phyloP scores from a whole-genome alignment of 495 filamentous ascomycete genomes.

The Annulohypoxylon moriforme region DNA sequence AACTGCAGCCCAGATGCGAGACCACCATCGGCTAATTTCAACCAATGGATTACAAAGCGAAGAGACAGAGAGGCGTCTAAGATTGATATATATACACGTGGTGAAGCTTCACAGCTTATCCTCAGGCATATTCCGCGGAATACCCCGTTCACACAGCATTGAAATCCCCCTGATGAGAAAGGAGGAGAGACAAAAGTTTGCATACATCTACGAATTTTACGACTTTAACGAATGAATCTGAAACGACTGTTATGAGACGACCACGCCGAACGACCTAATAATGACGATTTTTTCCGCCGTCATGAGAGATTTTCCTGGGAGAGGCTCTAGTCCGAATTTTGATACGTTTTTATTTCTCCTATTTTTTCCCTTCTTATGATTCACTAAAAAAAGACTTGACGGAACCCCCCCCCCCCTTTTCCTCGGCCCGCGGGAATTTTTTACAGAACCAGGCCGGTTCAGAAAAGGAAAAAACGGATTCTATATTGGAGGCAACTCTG shows the following conservation, averaged over 20 bases:
- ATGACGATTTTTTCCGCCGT: conserved; percentile 18
- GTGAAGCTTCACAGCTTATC: conserved; percentile 62
- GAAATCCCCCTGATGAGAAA: conserved; percentile 42
- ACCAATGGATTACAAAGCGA: conserved; percentile 43
- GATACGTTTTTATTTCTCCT: conserved; percentile 27
- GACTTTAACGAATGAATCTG: conserved; percentile 15
- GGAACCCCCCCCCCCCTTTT: conserved; percentile 19
- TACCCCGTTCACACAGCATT: conserved; percentile 45
- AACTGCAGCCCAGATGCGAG: conserved; percentile 26
- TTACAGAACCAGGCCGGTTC: conserved; percentile 49
- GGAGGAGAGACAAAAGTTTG: conserved; percentile 51
- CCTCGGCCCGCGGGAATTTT: conserved; percentile 29
- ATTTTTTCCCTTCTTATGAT: conserved; percentile 16
- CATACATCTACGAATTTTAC: conserved; percentile 45
- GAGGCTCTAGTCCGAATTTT: conserved; percentile 18
- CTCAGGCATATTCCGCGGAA: conserved; percentile 50
- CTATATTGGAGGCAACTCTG: conserved; percentile 43
- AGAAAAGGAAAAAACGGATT: conserved; percentile 32
- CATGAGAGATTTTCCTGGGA: conserved; percentile 21
- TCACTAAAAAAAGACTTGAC: conserved; percentile 35
- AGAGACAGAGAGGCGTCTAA: conserved; percentile 46
- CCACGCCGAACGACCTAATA: conserved; percentile 38
- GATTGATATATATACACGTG: conserved; percentile 59
- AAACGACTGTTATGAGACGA: conserved; percentile 43
- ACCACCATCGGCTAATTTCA: conserved; percentile 39